phyloP scores from a whole-genome alignment of 208 protist genomes.

The Kentomonas sorsogonicus region DNA sequence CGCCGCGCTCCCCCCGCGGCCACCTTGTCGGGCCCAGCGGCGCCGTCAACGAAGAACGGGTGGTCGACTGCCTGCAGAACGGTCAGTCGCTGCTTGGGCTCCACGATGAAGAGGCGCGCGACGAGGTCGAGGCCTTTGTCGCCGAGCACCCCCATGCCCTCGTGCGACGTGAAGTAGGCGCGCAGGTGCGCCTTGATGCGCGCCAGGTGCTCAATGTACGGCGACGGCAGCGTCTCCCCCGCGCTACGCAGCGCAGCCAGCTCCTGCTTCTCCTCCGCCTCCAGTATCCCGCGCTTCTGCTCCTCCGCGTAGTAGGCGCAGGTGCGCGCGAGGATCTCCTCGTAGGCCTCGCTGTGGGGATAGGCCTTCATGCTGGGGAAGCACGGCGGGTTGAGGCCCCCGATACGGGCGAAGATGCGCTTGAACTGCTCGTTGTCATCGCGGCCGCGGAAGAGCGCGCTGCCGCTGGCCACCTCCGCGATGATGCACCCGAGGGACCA shows the following conservation, averaged over 20 bases:
- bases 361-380: slow-evolving; percentile 56
- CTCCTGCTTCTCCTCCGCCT: slow-evolving; percentile 8
- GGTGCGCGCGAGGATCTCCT: slow-evolving; percentile 13
- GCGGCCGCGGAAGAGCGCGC: slow-evolving; percentile 71
- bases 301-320: slow-evolving; percentile 5
- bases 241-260: slow-evolving; percentile 10
- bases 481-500: slow-evolving; percentile 93
- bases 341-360: slow-evolving; percentile 26
- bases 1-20: too few relatives aligned
- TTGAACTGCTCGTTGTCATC: slow-evolving; percentile 82
- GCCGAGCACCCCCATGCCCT: slow-evolving; percentile 39
- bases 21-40: slow-evolving; percentile 5
- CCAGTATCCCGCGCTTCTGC: slow-evolving; percentile 3
- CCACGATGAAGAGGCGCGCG: slow-evolving; percentile 42
- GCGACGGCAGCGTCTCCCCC: background rate
- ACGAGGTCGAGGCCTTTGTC: slow-evolving; percentile 62
- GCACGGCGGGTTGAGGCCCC: slow-evolving; percentile 69
- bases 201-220: slow-evolving; percentile 16
- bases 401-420: slow-evolving; percentile 83
- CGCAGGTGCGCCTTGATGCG: slow-evolving; percentile 24
- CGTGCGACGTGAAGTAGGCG: slow-evolving; percentile 25
- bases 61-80: slow-evolving; percentile 56
- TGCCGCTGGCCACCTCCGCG: slow-evolving; percentile 70
- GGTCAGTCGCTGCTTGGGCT: slow-evolving; percentile 53
- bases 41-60: slow-evolving; percentile 40